These are phyloP conservation scores for Apophysomyces variabilis DNA, from an alignment of 371 early-diverging fungal species.

Conservation along the genomic window DNA sequence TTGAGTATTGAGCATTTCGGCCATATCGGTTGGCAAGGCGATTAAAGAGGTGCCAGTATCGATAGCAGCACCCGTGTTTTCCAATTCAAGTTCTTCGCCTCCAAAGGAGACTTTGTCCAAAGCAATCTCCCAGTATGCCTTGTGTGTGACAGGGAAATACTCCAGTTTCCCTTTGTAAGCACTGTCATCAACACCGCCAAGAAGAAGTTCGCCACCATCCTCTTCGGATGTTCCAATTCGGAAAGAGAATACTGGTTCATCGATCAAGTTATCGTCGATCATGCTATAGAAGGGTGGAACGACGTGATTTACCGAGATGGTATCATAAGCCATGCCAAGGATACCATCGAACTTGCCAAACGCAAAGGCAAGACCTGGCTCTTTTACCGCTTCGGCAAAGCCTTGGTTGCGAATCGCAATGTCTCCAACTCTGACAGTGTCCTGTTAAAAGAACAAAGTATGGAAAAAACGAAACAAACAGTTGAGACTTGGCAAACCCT, in stretches of 20 bases:
- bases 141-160: slow-evolving; percentile 82
- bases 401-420: slow-evolving; percentile 64
- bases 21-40: slow-evolving; percentile 70
- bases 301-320: slow-evolving; percentile 81
- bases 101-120: slow-evolving; percentile 73
- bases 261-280: slow-evolving; percentile 74
- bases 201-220: slow-evolving; percentile 82
- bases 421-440: slow-evolving; percentile 76
- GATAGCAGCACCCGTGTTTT: slow-evolving; percentile 71
- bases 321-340: slow-evolving; percentile 88
- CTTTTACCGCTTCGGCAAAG: slow-evolving; percentile 92
- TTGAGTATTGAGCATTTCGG: slow-evolving; percentile 80
- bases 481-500: no score
- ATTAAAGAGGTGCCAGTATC: slow-evolving; percentile 85
- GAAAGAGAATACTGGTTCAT: slow-evolving; percentile 84
- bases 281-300: slow-evolving; percentile 95
- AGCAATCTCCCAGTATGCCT: slow-evolving; percentile 94
- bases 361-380: slow-evolving; percentile 87
- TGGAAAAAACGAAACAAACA: no score
- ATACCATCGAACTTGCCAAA: slow-evolving; percentile 94
- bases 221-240: slow-evolving; percentile 53
- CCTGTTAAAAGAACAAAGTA: slow-evolving; percentile 32
- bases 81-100: slow-evolving; percentile 62
- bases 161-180: slow-evolving; percentile 73
- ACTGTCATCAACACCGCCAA: slow-evolving; percentile 78